Conservation (phyloP, 1,139 yeast genomes). For the Geotrichum bryndzae region DNA sequence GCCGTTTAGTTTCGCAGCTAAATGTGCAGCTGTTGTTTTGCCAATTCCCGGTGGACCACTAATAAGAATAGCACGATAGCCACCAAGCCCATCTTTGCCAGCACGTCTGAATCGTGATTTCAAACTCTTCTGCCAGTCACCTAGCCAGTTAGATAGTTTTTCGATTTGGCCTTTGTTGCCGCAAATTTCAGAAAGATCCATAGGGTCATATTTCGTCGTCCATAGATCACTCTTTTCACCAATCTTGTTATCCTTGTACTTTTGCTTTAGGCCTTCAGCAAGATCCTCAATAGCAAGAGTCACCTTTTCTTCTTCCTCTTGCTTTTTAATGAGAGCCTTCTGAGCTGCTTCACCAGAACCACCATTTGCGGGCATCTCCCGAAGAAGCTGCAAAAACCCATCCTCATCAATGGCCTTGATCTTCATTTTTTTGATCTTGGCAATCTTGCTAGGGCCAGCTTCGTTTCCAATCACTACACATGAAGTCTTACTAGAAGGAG, state of each 20-base stretch:
- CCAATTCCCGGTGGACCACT: constrained; percentile 96
- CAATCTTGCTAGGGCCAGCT: constrained; percentile 94
- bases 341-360: constrained; percentile 75
- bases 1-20: constrained; percentile 76
- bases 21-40: constrained; percentile 83
- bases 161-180: constrained; percentile 79
- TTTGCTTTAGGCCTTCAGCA: constrained; percentile 36
- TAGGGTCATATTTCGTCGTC: constrained; percentile 92
- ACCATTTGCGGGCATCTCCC: constrained; percentile 85
- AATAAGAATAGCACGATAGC: constrained; percentile 71
- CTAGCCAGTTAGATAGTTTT: constrained; percentile 65
- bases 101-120: constrained; percentile 51
- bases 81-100: constrained; percentile 51
- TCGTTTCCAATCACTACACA: constrained; percentile 89
- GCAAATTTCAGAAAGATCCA: constrained; percentile 64
- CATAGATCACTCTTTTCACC: constrained; percentile 45
- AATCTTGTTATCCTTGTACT: constrained; percentile 19
- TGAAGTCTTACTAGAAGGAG: constrained; percentile 79
- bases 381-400: constrained; percentile 69
- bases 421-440: constrained; percentile 62
- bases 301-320: constrained; percentile 52
- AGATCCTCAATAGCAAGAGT: constrained; percentile 45
- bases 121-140: constrained; percentile 62
- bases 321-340: constrained; percentile 62
- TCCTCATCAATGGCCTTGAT: constrained; percentile 81